Conservation (phyloP, 176 grass and related monocot species). For the Neostapfia colusana region DNA sequence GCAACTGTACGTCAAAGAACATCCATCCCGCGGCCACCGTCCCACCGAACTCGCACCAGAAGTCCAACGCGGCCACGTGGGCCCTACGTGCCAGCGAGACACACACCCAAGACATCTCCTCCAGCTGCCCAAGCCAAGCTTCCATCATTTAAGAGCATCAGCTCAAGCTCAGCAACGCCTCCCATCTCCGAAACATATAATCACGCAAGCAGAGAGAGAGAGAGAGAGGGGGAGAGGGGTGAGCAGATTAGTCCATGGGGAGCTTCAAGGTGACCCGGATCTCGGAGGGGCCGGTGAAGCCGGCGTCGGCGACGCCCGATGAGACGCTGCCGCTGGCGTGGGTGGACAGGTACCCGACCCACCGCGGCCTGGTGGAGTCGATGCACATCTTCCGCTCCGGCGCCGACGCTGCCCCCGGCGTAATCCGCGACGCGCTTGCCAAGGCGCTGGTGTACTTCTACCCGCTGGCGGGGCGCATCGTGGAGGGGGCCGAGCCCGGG, state of each 20-base stretch:
- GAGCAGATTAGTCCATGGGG: constrained; percentile 19
- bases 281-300: constrained; percentile 76
- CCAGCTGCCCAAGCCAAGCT: background rate
- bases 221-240: no score
- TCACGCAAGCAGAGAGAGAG: no score
- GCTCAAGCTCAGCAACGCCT: background rate
- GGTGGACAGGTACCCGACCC: constrained; percentile 95
- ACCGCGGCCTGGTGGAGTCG: constrained; percentile 92
- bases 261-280: constrained; percentile 86
- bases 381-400: constrained; percentile 84
- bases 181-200: background rate
- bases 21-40: constrained; percentile 7
- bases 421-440: constrained; percentile 61
- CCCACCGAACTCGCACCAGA: background rate
- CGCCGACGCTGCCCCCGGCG: constrained; percentile 44
- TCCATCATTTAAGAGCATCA: constrained; percentile 39
- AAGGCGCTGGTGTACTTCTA: constrained; percentile 83
- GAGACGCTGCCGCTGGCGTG: constrained; percentile 74
- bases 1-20: constrained; percentile 11
- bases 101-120: background rate
- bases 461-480: constrained; percentile 88
- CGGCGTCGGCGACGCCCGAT: constrained; percentile 54
- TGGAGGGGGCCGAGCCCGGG: constrained; percentile 45
- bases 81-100: constrained; percentile 11
- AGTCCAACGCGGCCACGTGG: background rate